phyloP scores from a whole-genome alignment of 164 flowering plant species.

The Chloranthus sessilifolius region DNA sequence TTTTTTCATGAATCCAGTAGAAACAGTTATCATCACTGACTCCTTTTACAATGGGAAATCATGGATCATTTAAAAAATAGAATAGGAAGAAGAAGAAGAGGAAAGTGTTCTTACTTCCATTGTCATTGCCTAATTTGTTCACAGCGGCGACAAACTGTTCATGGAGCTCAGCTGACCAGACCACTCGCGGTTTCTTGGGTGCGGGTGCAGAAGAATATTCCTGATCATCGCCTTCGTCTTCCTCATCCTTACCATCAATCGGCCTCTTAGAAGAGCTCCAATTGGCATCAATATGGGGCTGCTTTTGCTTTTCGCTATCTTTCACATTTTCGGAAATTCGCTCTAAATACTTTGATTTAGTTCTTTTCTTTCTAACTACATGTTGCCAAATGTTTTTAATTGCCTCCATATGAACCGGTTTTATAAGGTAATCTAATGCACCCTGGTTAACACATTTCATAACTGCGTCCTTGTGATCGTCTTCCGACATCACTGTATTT shows the following conservation, averaged over 20 bases:
- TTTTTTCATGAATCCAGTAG: too few relatives aligned
- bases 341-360: neutral
- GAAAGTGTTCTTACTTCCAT: constrained; percentile 7
- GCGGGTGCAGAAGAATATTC: neutral
- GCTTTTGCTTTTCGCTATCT: neutral
- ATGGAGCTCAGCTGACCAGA: constrained; percentile 13
- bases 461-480: neutral
- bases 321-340: neutral
- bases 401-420: constrained; percentile 5
- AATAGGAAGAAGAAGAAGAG: too few relatives aligned
- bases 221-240: neutral
- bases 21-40: too few relatives aligned
- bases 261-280: neutral
- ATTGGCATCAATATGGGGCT: neutral
- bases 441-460: neutral
- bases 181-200: constrained; percentile 13
- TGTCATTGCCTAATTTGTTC: constrained; percentile 11
- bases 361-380: neutral
- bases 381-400: constrained; percentile 5
- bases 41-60: too few relatives aligned
- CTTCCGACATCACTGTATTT: constrained; percentile 12
- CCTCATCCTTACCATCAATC: neutral
- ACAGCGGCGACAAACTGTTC: constrained; percentile 14
- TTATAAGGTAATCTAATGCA: neutral
- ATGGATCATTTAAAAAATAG: too few relatives aligned